Base-by-base conservation (phyloP, 2,329 filamentous ascomycete species). In the Pseudopithomyces chartarum region DNA sequence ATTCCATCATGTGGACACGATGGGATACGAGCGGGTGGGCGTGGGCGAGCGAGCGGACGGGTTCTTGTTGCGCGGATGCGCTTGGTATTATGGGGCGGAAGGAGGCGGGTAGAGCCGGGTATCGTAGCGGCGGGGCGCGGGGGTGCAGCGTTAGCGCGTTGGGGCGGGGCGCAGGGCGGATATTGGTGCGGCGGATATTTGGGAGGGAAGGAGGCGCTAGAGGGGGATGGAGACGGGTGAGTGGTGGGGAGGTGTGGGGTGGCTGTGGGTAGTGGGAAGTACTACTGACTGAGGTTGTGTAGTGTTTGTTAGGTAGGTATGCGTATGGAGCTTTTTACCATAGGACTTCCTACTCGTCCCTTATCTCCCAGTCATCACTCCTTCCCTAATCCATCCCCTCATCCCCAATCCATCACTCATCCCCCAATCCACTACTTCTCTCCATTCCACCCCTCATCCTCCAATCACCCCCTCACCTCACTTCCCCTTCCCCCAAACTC, bases 401-500 rank as follows among this genome's bases (percentile, higher is more conserved):
- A 45, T 4, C 20, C 5, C 8, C 10, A 32, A 10, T 49, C 6
- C 19, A 10, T 49, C 29, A 13, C 15, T n/a, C 34, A 3, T n/a
- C 17, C 33, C 3, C 15, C 20, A 15, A 23, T 20, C 26, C n/a
- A n/a, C n/a, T n/a, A n/a, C n/a, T n/a, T n/a, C n/a, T n/a, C n/a
- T n/a, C 10, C 36, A 13, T 29, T n/a, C 17, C 33, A 17, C 10
- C 26, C 44, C 26, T 19, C 33, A 5, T n/a, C 7, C 2, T 22
- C 17, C 32, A n/a, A n/a, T n/a, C 33, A 6, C 32, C 42, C 62
- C 79, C 40, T 76, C 77, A 43, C 77, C 77, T 10, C 77, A 76
- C 61, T 79, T 76, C 26, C 76, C 65, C 72, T 79, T 79, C 2
- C 76, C 77, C 76, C 77, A 64, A 79, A 79, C 58, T 79, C 77